Conservation (phyloP, 139 green algal species). For the Spirogloea muscicola region DNA sequence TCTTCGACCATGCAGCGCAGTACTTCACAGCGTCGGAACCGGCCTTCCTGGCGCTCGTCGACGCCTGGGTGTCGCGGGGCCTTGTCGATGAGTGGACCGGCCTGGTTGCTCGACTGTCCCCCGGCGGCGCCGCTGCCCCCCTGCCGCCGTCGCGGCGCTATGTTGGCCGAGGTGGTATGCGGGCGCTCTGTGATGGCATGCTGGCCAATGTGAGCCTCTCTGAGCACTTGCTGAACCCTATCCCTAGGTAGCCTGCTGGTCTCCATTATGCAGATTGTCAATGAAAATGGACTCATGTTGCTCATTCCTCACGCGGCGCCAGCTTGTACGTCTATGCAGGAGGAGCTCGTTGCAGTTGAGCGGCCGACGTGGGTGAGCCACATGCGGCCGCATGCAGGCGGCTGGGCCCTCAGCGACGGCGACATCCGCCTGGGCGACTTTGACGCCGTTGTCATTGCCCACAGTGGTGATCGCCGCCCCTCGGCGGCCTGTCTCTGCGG, state of each 20-base stretch:
- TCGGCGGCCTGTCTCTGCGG: not conserved
- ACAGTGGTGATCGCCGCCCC: constrained; percentile 60
- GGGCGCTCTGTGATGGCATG: constrained; percentile 56
- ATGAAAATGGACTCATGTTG: too few relatives aligned
- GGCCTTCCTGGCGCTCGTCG: constrained; percentile 36
- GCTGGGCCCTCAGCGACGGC: constrained; percentile 4
- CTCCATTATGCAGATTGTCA: too few relatives aligned
- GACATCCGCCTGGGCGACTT: constrained; percentile 42
- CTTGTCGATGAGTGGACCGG: constrained; percentile 56
- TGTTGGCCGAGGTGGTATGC: constrained; percentile 59
- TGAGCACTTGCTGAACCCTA: too few relatives aligned
- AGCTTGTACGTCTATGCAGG: too few relatives aligned
- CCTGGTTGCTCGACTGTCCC: constrained; percentile 46
- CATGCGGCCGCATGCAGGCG: constrained; percentile 29
- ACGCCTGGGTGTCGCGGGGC: constrained; percentile 53
- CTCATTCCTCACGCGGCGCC: too few relatives aligned
- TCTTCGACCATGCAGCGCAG: constrained; percentile 68
- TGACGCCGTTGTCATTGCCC: constrained; percentile 71
- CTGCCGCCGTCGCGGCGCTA: constrained; percentile 37
- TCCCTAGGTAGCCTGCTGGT: too few relatives aligned
- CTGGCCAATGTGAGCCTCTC: constrained; percentile 29
- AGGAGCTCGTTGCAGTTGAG: constrained; percentile 30
- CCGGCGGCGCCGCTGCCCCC: constrained; percentile 44
- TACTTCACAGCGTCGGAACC: constrained; percentile 58
- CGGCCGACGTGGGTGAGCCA: constrained; percentile 63